Conservation (phyloP, 2,329 filamentous ascomycete species). For the Daldinia sp. region DNA sequence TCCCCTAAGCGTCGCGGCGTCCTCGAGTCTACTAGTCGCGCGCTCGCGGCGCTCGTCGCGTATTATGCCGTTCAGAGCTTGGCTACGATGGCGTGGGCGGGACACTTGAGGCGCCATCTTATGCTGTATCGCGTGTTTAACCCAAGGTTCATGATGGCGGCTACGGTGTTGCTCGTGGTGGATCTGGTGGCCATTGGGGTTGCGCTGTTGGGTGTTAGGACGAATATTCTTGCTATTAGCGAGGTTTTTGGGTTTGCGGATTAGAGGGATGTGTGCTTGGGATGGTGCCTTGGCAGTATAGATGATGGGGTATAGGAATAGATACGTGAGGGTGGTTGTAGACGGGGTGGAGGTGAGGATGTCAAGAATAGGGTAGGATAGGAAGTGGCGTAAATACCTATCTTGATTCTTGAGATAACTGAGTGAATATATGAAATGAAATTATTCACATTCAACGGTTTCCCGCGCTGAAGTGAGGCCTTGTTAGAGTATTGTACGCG, state of each 20-base stretch:
- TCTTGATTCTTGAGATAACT: too few relatives aligned
- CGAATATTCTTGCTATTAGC: constrained; percentile 78
- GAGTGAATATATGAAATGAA: neutral
- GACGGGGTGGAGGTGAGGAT: neutral
- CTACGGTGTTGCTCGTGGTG: constrained; percentile 74
- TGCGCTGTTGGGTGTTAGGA: constrained; percentile 76
- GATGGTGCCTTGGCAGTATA: neutral
- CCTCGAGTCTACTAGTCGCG: constrained; percentile 74
- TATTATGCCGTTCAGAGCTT: constrained; percentile 86
- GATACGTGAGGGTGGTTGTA: neutral
- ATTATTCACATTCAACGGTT: neutral
- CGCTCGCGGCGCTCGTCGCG: constrained; percentile 76
- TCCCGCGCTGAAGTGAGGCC: too few relatives aligned
- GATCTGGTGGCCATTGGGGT: constrained; percentile 78
- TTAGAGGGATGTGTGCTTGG: constrained; percentile 37
- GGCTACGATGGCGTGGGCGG: constrained; percentile 90
- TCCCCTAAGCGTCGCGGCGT: constrained; percentile 75
- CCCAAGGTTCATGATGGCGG: constrained; percentile 88
- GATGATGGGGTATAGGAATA: too few relatives aligned
- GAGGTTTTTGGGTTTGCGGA: constrained; percentile 88
- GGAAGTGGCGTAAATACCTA: neutral
- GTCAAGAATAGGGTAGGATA: neutral
- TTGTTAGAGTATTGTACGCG: too few relatives aligned
- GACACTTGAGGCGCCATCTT: constrained; percentile 84
- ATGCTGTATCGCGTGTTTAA: constrained; percentile 97